These are phyloP conservation scores for Eutrema yunnanense DNA, from an alignment of 345 rosid species.

Conservation along the genomic window DNA sequence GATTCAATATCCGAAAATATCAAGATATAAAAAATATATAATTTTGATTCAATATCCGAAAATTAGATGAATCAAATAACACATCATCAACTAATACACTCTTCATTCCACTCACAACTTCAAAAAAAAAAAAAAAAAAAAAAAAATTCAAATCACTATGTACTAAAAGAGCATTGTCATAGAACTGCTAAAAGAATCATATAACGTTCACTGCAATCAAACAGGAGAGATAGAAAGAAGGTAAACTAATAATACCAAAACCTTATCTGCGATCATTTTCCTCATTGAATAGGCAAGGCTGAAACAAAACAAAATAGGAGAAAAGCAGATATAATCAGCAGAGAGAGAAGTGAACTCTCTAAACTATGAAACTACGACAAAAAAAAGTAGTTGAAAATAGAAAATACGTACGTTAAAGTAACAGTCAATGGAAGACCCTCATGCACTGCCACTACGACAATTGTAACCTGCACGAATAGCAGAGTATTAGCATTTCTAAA, in stretches of 20 bases:
- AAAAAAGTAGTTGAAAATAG: neutral
- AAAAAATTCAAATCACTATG: no score
- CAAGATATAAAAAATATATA: no score
- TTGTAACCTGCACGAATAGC: conserved; percentile 64
- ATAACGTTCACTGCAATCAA: neutral
- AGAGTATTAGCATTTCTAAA: conserved; percentile 6
- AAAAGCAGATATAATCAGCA: conserved; percentile 4
- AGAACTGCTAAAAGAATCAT: neutral
- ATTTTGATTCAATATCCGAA: no score
- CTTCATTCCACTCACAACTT: no score
- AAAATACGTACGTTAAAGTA: conserved; percentile 72
- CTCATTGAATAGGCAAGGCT: conserved; percentile 99
- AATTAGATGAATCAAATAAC: no score
- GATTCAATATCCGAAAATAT: no score
- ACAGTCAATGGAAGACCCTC: conserved; percentile 99
- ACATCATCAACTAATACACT: no score
- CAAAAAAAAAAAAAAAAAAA: no score
- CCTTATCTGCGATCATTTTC: conserved; percentile 99
- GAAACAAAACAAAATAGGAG: neutral
- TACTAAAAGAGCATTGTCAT: no score
- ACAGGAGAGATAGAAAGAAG: neutral
- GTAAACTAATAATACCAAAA: conserved; percentile 53
- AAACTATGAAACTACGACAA: neutral
- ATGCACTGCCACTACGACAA: conserved; percentile 97
- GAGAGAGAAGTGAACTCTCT: neutral